Conservation (phyloP, 169 alveolate species). For the Cryptosporidium xiaoi region DNA sequence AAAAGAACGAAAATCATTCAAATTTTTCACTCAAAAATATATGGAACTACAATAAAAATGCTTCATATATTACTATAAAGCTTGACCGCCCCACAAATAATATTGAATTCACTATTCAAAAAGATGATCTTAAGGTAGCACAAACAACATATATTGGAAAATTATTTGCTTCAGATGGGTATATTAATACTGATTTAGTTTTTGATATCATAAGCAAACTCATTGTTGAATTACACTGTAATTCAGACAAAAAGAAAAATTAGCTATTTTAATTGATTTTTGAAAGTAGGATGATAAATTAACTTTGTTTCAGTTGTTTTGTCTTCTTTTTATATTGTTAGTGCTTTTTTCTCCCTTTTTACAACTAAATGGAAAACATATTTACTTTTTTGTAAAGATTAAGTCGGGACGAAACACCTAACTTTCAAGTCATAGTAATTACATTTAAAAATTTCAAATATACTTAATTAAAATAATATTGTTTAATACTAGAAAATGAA, state of each 20-base stretch:
- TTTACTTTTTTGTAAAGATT: too few species aligned
- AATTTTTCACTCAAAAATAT: conserved; percentile 11
- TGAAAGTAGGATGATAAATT: background rate
- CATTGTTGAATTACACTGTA: conserved; percentile 11
- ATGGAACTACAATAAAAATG: conserved; percentile 49
- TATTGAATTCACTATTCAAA: conserved; percentile 15
- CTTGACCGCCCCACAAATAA: conserved; percentile 27
- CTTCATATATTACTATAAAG: conserved; percentile 37
- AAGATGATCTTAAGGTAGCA: background rate
- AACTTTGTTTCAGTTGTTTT: background rate
- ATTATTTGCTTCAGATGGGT: conserved; percentile 41
- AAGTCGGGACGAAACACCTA: too few species aligned
- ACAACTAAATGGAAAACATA: too few species aligned
- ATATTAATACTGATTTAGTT: conserved; percentile 33
- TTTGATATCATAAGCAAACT: conserved; percentile 35
- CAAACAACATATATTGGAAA: conserved; percentile 32
- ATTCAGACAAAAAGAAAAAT: conserved; percentile 28
- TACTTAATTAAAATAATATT: too few species aligned
- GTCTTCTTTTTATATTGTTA: background rate
- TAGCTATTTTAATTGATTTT: background rate
- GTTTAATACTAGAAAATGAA: too few species aligned
- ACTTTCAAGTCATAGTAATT: too few species aligned
- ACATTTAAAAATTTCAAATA: too few species aligned
- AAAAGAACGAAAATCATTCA: background rate
- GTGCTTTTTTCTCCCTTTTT: background rate